Conservation (phyloP, 2,329 filamentous ascomycete genomes). For the Pseudodiploospora longispora region DNA sequence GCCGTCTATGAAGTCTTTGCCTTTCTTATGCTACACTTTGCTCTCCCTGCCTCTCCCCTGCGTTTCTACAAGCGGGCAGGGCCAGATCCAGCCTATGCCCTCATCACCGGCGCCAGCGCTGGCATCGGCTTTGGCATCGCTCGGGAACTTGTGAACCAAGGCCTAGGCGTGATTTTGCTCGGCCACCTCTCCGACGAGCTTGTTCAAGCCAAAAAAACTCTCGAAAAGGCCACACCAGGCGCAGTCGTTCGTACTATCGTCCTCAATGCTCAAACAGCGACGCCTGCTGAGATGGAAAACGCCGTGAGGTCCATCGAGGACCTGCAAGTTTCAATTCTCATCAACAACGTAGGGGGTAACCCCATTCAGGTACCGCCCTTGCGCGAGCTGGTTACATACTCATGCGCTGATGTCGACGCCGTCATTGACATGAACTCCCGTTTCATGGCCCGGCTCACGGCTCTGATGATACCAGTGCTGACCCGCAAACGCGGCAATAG, state of each 20-base stretch:
- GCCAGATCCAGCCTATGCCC: constrained; percentile 16
- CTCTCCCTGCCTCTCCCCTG: constrained; percentile 13
- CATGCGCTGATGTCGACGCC: constrained; percentile 20
- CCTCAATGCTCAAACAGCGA: constrained; percentile 20
- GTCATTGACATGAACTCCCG: constrained; percentile 24
- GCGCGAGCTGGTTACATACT: constrained; percentile 18
- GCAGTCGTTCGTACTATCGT: constrained; percentile 20
- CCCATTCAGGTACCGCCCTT: constrained; percentile 19
- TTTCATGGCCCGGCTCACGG: constrained; percentile 27
- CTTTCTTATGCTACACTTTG: constrained; percentile 12
- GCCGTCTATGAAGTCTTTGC: constrained; percentile 4
- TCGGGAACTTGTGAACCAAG: constrained; percentile 21
- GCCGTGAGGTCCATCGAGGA: constrained; percentile 11
- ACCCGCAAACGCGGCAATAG: constrained; percentile 7
- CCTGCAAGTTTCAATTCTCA: constrained; percentile 21
- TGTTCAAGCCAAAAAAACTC: constrained; percentile 14
- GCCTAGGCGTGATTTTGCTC: constrained; percentile 26
- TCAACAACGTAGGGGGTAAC: constrained; percentile 26
- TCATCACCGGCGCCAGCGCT: constrained; percentile 27
- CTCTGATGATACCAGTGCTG: constrained; percentile 17
- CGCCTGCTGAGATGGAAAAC: constrained; percentile 17
- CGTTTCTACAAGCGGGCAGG: constrained; percentile 15
- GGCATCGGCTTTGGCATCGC: constrained; percentile 27
- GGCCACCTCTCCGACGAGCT: constrained; percentile 22
- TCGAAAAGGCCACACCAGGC: constrained; percentile 13